These are phyloP conservation scores for Cochliopodium minus DNA, from an alignment of 208 protist genomes.

Conservation along the genomic window DNA sequence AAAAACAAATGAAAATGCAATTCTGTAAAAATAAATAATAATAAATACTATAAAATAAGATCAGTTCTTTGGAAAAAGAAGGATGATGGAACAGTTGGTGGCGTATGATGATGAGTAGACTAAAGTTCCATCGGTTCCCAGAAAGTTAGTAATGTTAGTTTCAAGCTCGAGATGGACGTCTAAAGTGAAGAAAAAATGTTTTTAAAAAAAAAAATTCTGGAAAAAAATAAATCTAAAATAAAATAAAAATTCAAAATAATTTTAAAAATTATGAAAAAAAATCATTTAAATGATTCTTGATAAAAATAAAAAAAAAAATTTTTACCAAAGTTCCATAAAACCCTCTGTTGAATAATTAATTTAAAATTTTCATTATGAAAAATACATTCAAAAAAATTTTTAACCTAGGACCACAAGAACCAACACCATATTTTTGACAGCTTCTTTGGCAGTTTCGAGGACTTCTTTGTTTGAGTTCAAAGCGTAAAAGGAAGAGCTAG, in stretches of 20 bases:
- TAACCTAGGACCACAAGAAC: slow-evolving; percentile 86
- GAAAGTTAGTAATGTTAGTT: slow-evolving; percentile 58
- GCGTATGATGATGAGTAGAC: slow-evolving; percentile 83
- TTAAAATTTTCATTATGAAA: no score
- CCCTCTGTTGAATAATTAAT: no score
- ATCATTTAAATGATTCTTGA: no score
- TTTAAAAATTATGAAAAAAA: no score
- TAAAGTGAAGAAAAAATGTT: slow-evolving; percentile 88
- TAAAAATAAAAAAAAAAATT: no score
- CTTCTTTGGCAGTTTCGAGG: slow-evolving; percentile 45
- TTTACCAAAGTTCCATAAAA: no score
- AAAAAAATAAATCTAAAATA: no score
- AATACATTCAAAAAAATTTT: no score
- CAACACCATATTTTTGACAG: slow-evolving; percentile 74
- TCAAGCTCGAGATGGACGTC: slow-evolving; percentile 81
- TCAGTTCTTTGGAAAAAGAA: slow-evolving; percentile 66
- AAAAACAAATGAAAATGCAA: not conserved
- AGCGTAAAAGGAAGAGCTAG: no score
- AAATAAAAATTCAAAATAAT: no score
- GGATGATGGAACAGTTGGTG: slow-evolving; percentile 78
- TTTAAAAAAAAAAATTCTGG: no score
- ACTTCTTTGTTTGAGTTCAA: slow-evolving; percentile 56
- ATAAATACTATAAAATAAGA: slow-evolving; percentile 60
- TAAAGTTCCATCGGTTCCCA: slow-evolving; percentile 56
- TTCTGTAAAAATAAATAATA: not conserved